These are phyloP conservation scores for Kodamaea hsintzibuensis DNA, from an alignment of 805 yeast genomes.

Conservation along the genomic window DNA sequence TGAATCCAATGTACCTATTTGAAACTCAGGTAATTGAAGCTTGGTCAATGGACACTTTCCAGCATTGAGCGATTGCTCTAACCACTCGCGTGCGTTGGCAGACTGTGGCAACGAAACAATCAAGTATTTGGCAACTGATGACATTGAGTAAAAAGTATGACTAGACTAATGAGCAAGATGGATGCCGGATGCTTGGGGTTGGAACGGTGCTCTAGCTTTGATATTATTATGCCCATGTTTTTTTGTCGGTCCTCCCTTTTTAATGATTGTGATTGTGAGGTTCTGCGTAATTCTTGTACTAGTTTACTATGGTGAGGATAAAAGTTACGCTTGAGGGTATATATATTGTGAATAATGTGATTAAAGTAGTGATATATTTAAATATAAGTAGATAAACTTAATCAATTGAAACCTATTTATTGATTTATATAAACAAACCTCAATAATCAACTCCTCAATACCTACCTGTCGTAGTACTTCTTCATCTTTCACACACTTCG, in stretches of 20 bases:
- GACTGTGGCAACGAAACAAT: constrained; percentile 62
- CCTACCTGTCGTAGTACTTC: not conserved
- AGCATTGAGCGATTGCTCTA: constrained; percentile 53
- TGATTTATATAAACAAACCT: too few relatives aligned
- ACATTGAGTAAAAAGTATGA: not conserved
- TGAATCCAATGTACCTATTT: constrained; percentile 92
- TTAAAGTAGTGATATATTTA: too few relatives aligned
- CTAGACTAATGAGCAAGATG: not conserved
- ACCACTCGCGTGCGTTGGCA: constrained; percentile 49
- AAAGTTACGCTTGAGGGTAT: too few relatives aligned
- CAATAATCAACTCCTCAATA: too few relatives aligned
- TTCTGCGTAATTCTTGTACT: not conserved
- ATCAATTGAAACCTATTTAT: too few relatives aligned
- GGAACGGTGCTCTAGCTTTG: not conserved
- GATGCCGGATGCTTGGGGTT: not conserved
- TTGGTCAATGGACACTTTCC: constrained; percentile 56
- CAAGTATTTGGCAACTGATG: constrained; percentile 39
- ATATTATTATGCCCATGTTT: constrained; percentile 1
- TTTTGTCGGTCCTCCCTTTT: constrained; percentile 4
- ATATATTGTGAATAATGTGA: too few relatives aligned
- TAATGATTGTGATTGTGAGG: not conserved
- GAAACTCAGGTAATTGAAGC: constrained; percentile 76
- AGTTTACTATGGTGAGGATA: too few relatives aligned
- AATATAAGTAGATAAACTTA: too few relatives aligned
- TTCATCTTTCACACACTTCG: not conserved